Evolutionary conservation across 2,329 filamentous ascomycete species (phyloP).

Genomic region (Ophiostoma sp.): DNA sequence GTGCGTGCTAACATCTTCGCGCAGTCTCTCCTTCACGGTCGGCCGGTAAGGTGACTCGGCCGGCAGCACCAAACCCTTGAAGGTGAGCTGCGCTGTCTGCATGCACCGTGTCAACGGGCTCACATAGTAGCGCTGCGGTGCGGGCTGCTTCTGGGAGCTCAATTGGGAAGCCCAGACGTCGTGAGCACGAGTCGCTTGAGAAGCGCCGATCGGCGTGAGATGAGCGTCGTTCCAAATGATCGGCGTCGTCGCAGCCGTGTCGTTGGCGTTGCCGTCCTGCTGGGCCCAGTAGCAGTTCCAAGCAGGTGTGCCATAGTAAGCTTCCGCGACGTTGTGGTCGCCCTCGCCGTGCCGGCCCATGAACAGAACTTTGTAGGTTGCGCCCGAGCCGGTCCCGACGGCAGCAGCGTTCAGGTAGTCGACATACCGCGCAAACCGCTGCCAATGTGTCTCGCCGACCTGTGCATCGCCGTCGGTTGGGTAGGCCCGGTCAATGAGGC

Average conservation of each 20-base stretch:
- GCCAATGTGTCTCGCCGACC: conserved; percentile 14
- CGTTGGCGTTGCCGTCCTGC: conserved; percentile 58
- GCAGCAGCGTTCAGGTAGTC: conserved; percentile 9
- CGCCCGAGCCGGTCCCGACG: not conserved
- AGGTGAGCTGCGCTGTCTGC: conserved; percentile 63
- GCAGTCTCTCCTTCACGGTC: conserved; percentile 62
- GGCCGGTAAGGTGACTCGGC: conserved; percentile 54
- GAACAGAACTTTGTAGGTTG: conserved; percentile 65
- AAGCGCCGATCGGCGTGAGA: conserved; percentile 57
- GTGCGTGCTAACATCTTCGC: conserved; percentile 67
- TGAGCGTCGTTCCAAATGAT: conserved; percentile 63
- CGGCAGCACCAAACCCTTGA: conserved; percentile 54
- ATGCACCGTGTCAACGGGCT: conserved; percentile 65
- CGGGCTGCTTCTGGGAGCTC: conserved; percentile 53
- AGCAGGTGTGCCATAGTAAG: conserved; percentile 65
- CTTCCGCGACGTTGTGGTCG: conserved; percentile 62
- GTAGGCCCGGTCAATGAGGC: conserved; percentile 17
- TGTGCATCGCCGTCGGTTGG: conserved; percentile 4
- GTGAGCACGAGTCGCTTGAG: conserved; percentile 59
- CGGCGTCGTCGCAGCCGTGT: conserved; percentile 42
- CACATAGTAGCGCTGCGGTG: conserved; percentile 64
- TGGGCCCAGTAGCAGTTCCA: conserved; percentile 71
- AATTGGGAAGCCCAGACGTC: conserved; percentile 60
- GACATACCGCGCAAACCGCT: conserved; percentile 17
- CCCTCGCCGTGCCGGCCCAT: conserved; percentile 71